Evolutionary conservation across 768 basidiomycete species (phyloP), one percentile per base, ranked within the genome.

Genomic region (Russula earlei): DNA sequence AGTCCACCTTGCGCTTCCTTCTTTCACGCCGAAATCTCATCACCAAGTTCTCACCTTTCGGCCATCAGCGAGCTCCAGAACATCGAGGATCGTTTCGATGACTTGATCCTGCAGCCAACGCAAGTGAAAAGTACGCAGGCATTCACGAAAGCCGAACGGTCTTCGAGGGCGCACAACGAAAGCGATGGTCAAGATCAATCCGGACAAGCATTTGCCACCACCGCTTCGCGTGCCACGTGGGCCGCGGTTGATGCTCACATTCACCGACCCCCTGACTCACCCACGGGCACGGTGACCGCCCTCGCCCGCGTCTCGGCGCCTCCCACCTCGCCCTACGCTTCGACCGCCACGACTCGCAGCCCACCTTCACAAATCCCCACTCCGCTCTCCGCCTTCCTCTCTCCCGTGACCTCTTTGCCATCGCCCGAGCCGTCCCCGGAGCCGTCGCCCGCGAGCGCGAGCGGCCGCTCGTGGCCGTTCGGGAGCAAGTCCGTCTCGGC

Each of bases 61-160:
- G 49, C 20, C 14, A 62, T 62, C 42, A 53, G 41, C 25, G 61
- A 60, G 19, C 33, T 56, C 46, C 27, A 52, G 17, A 29, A 14
- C 41, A 15, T 40, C 10, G 29, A 31, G 29, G 29, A 31, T n/a
- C 46, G 9, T 17, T 11, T 38, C 27, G 48, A 38, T 11, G 33
- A 43, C 11, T 14, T 41, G 12, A 46, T 53, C 12, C 25, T 36
- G 7, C 41, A 33, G 29, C 27, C 56, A 22, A 15, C 15, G 22
- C 41, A 49, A 19, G 33, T 19, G 9, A 45, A 59, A 10, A 54
- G 42, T 17, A 19, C 46, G 29, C 40, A 49, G 24, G 15, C 31
- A 19, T 33, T 60, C 31, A 25, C 50, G 17, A 52, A 12, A 34
- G n/a, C 14, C 3, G 43, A 56, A 15, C 36, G 31, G 25, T 20